Percentiles rank a stretch among this genome's conserved stretches.
Conservation (phyloP, 495 filamentous ascomycete genomes). For the Elasticomyces elasticus region DNA sequence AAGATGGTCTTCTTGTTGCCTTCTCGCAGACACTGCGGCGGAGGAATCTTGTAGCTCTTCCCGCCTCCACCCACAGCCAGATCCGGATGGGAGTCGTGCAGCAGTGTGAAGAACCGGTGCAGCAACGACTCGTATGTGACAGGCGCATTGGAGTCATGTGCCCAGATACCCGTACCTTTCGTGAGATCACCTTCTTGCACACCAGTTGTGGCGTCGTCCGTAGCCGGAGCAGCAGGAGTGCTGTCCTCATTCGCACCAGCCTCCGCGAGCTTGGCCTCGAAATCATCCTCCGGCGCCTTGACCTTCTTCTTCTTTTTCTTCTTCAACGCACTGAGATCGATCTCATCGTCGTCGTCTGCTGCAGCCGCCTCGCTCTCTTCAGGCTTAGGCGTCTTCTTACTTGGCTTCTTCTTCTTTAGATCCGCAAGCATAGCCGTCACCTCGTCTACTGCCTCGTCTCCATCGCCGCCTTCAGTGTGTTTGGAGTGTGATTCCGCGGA, state of each 20-base stretch:
- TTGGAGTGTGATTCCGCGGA: constrained; percentile 43
- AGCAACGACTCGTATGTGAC: constrained; percentile 81
- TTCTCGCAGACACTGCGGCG: constrained; percentile 97
- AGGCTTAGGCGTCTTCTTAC: constrained; percentile 47
- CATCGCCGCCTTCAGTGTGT: constrained; percentile 14
- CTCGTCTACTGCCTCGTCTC: constrained; percentile 59
- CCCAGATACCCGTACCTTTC: constrained; percentile 89
- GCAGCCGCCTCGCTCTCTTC: constrained; percentile 47
- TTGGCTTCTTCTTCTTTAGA: constrained; percentile 76
- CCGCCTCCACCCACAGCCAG: constrained; percentile 66
- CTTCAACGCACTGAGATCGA: constrained; percentile 71
- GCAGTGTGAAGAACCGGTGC: constrained; percentile 79
- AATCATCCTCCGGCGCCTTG: constrained; percentile 56
- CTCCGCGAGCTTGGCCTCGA: constrained; percentile 72
- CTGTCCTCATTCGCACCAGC: constrained; percentile 49
- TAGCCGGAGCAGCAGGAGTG: constrained; percentile 39
- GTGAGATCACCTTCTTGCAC: constrained; percentile 64
- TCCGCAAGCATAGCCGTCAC: constrained; percentile 67
- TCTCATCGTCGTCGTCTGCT: constrained; percentile 54
- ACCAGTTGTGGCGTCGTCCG: constrained; percentile 41
- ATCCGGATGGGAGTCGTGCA: constrained; percentile 90
- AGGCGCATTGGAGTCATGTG: constrained; percentile 60
- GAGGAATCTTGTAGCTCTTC: constrained; percentile 96
- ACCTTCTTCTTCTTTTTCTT: constrained; percentile 96
- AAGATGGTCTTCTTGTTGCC: constrained; percentile 99